Base-by-base conservation (phyloP, 306 rosid species). In the Sicyos edulis region DNA sequence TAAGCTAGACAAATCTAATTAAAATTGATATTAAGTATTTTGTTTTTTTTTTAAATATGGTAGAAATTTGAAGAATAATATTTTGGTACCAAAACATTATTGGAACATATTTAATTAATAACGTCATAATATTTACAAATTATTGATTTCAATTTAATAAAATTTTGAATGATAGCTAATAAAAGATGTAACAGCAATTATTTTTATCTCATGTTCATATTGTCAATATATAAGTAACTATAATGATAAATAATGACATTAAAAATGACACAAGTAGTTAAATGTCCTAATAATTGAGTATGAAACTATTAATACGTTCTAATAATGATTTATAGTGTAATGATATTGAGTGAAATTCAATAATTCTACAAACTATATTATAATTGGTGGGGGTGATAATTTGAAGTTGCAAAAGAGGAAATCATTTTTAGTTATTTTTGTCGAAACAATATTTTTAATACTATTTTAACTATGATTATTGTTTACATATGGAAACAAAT, bases 101-200 rank as follows among this genome's bases (percentile, higher is more conserved):
- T 59, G 65, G 6, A 59, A 26, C n/a, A 24, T 60, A 61, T 32
- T 29, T 8, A 15, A 61, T 61, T 61, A 61, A 61, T 15, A 29
- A 32, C 21, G 32, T 12, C 3, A 61, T 61, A 34, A 61, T n/a
- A 61, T 32, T 14, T 61, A 3, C 8, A 60, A 61, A 32, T 61
- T 32, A 61, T 61, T 61, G 67, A 32, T 29, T 61, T 61, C 67
- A 0, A 32, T 29, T 61, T 7, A 29, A 61, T 16, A 61, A 32
- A 60, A 7, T 0, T 24, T 16, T 61, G 21, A 17, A 61, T 61
- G 12, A 16, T 61, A 15, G 6, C 6, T 16, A 61, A 61, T 32
- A 61, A 61, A 61, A 16, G 47, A 61, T 32, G 22, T 22, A 13
- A 32, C 49, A 61, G 16, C 68, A 61, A 61, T 61, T 61, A 61